Base-by-base conservation (phyloP, 164 flowering plant genomes). In the Sedum album region DNA sequence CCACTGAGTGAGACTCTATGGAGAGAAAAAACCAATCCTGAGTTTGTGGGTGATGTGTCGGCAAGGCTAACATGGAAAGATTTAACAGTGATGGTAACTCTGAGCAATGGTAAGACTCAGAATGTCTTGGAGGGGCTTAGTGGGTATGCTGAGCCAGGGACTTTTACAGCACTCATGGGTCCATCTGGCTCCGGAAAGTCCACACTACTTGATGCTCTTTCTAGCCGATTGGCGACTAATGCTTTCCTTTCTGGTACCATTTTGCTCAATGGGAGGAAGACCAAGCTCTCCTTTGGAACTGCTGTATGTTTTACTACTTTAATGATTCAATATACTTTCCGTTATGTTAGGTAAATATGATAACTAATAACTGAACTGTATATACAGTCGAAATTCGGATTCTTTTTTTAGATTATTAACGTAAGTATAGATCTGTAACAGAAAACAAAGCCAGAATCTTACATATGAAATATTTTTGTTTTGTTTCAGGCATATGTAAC, bases 101-200 rank as follows among this genome's bases (percentile, higher is more conserved):
- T 86, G 7, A 69, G 82, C 51, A 82, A 80, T 48, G 95, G 95
- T 18, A 88, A 85, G 53, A 77, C 88, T 2, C 95, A 87, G 73
- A 91, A 77, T 48, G 97, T 91, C 21, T 67, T 91, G 73, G 91
- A 91, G 17, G 84, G 83, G 0, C 83, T 89, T 2, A 86, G 90
- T 20, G 97, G 97, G 0, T 87, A 87, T 60, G 95, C 97, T 2
- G 93, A 87, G 75, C 97, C 97, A 0, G 93, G 97, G 7, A 73
- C 76, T 20, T 70, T 91, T 46, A 91, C 85, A 0, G 93, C 93
- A 1, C 88, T 91, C 68, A 91, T 91, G 97, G 97, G 97, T 1
- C 97, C 97, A 6, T 88, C 97, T 25, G 95, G 95, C 44, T 91
- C 97, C 0, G 97, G 97, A 0, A 91, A 91, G 68, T 91, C 97